A percentile compares a stretch with the other conserved stretches of the same genome.
phyloP scores from a whole-genome alignment of 441 rosid genomes.

The Populus hybrid region DNA sequence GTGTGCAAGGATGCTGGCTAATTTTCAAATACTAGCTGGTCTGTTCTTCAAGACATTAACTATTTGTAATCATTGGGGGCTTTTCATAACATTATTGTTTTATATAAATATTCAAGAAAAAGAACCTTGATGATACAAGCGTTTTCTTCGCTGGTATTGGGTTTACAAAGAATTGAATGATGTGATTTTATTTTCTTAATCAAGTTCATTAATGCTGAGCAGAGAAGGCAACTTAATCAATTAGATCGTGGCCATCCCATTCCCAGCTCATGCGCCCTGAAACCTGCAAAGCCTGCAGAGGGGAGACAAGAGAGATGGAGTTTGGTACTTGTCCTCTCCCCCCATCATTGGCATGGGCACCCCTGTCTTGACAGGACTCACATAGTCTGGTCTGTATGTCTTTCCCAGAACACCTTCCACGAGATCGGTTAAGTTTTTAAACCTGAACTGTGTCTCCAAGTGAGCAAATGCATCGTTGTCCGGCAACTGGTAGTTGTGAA shows the following conservation, averaged over 20 bases:
- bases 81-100: too few species aligned
- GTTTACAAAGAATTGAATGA: neutral
- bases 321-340: conserved; percentile 79
- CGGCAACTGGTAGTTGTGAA: conserved; percentile 73
- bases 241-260: conserved; percentile 12
- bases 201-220: neutral
- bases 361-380: conserved; percentile 67
- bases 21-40: too few species aligned
- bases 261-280: conserved; percentile 22
- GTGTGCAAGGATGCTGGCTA: too few species aligned
- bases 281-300: conserved; percentile 68
- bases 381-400: conserved; percentile 72
- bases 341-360: conserved; percentile 91
- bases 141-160: neutral
- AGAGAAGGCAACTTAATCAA: neutral
- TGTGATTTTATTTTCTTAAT: neutral
- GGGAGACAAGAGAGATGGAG: conserved; percentile 61
- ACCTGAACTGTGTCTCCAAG: conserved; percentile 80
- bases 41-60: neutral
- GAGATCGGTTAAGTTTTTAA: conserved; percentile 41
- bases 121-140: neutral
- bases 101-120: neutral
- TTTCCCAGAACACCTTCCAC: conserved; percentile 88
- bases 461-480: conserved; percentile 73
- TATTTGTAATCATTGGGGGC: neutral